Base-by-base conservation (phyloP, 306 rosid genomes). In the Ammopiptanthus mongolicus region DNA sequence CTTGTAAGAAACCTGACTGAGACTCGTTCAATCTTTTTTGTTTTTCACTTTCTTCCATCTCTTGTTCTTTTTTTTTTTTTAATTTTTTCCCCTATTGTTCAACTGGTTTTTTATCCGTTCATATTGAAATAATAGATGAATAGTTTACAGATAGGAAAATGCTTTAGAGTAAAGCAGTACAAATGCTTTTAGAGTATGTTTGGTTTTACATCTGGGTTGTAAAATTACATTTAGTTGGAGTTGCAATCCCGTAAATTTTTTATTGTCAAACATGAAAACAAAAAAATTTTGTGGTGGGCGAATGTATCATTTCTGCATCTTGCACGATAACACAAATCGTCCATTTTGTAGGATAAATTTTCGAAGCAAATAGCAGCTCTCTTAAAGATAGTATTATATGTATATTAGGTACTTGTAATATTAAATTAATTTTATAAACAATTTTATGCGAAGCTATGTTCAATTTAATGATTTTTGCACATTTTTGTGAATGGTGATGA, bases 1-100 rank as follows among this genome's bases (percentile, higher is more conserved):
- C 91, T 28, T 86, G 87, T 76, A 90, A 91, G 81, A 88, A 78
- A 48, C 85, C 87, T 78, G 80, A 73, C 63, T 91, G 69, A 78
- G 80, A 75, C 60, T 88, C 62, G 76, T 79, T 55, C 57, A 51
- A 52, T 13, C 42, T 15, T 77, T 6, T 31, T 68, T 3, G 6
- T n/a, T 47, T 10, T n/a, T 17, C 18, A 9, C n/a, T 3, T 37
- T 37, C 47, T 22, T 56, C 5, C 11, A 7, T 19, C 0, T 63
- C 3, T 22, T 8, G 10, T 13, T 23, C 1, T 31, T 12, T 4
- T 19, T 23, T 14, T 5, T 21, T 2, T 41, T 4, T 1, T 0
- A 0, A 18, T 10, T 10, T 36, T 15, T 2, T 13, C 33, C 42
- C 1, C 3, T 21, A 59, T 61, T 0, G 31, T 74, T 15, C 62